phyloP scores from a whole-genome alignment of 441 rosid species.

The Erodium texanum region DNA sequence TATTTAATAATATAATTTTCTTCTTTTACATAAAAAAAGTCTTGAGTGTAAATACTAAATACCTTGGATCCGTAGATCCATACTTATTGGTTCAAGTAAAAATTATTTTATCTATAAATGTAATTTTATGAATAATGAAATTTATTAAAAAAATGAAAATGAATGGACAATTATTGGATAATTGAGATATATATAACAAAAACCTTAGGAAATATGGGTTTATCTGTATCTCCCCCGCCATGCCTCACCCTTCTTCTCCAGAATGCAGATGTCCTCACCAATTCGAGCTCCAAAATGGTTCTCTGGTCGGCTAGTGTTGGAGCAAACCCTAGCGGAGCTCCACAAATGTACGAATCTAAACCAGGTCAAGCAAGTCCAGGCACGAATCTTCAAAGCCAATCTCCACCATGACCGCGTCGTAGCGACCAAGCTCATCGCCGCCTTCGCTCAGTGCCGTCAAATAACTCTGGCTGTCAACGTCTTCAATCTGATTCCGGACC shows the following conservation, averaged over 20 bases:
- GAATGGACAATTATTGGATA: no score
- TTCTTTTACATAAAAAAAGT: no score
- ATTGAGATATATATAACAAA: no score
- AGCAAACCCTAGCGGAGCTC: neutral
- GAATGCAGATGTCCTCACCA: neutral
- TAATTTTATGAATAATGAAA: no score
- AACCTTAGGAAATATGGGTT: neutral
- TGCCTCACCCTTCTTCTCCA: neutral
- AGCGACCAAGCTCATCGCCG: constrained; percentile 3
- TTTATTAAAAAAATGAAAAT: no score
- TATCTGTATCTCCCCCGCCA: neutral
- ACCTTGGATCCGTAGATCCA: no score
- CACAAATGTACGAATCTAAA: neutral
- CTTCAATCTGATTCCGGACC: neutral
- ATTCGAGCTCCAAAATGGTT: neutral
- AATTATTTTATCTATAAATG: no score
- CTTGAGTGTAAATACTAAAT: no score
- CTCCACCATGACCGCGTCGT: neutral
- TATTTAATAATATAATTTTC: no score
- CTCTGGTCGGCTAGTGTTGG: neutral
- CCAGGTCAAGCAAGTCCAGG: constrained; percentile 2
- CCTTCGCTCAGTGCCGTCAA: constrained; percentile 1
- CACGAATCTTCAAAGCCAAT: neutral
- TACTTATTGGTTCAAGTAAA: no score
- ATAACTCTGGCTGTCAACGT: neutral